These are phyloP conservation scores for Fusarium papillatum DNA, from an alignment of 2,329 filamentous ascomycete genomes.

Conservation along the genomic window DNA sequence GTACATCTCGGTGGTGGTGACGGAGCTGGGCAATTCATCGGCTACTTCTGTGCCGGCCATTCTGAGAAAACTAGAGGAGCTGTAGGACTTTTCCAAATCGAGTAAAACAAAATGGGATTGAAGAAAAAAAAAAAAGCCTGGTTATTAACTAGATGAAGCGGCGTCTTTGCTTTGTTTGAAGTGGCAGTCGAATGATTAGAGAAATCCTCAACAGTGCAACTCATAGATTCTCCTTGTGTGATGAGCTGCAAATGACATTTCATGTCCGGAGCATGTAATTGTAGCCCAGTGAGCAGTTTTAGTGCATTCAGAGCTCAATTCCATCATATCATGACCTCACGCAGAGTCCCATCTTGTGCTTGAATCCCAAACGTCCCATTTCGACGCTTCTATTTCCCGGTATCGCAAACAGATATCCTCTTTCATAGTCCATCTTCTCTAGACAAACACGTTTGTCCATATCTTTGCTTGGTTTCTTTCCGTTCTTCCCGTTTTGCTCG, in stretches of 20 bases:
- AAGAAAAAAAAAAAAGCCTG: neutral
- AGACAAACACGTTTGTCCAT: slow-evolving; percentile 1
- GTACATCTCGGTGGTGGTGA: slow-evolving; percentile 90
- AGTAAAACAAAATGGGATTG: slow-evolving; percentile 30
- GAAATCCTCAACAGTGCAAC: slow-evolving; percentile 21
- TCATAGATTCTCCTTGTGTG: slow-evolving; percentile 5
- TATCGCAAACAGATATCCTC: slow-evolving; percentile 38
- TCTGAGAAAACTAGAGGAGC: slow-evolving; percentile 69
- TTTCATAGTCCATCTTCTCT: neutral
- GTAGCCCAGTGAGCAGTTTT: neutral
- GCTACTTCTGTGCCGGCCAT: slow-evolving; percentile 84
- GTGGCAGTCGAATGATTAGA: slow-evolving; percentile 24
- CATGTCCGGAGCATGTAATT: neutral
- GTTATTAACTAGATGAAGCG: slow-evolving; percentile 27
- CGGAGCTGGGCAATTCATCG: slow-evolving; percentile 89
- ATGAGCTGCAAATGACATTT: neutral
- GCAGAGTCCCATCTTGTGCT: slow-evolving; percentile 23
- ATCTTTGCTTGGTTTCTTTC: slow-evolving; percentile 11
- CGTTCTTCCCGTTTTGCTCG: slow-evolving; percentile 11
- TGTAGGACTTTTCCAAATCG: slow-evolving; percentile 50
- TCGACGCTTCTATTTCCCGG: slow-evolving; percentile 42
- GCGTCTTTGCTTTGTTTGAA: slow-evolving; percentile 17
- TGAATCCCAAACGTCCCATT: slow-evolving; percentile 43
- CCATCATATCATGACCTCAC: slow-evolving; percentile 12
- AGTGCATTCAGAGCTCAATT: neutral